Evolutionary conservation across 495 filamentous ascomycete species (phyloP), one percentile per base, ranked within the genome.

Genomic region (Chlorociboria aeruginascens): DNA sequence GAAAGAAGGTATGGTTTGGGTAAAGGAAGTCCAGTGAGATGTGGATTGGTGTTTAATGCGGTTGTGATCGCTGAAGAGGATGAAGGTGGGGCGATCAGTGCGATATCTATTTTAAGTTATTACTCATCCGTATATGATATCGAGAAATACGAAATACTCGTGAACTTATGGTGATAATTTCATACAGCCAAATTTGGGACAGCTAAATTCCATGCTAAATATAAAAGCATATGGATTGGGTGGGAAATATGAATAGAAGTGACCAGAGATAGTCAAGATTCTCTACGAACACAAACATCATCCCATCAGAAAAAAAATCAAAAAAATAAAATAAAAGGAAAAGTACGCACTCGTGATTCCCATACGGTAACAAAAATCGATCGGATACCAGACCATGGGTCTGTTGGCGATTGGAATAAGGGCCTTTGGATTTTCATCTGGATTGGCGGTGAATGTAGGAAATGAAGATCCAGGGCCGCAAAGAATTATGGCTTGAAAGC

Each of bases 371-470:
- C 88, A 94, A 68, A 85, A 96, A 51, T 95, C 87, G 39, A 98
- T 70, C 0, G 86, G 80, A 63, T 95, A 97, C 78, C 83, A 95
- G 32, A 98, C 76, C 92, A 97, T 95, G 0, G 90, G 90, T 47
- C 89, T 72, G 65, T 97, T 97, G 47, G 90, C 92, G 44, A 97
- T 83, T 7, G 89, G 88, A 25, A 97, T 69, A 8, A 98, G 76
- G 40, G 85, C 85, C 67, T 97, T 98, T 3, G 89, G 89, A 47
- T 82, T 81, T 57, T 94, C 86, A 62, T 90, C 83, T 4, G 89
- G 83, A 46, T 84, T 86, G 7, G 86, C 80, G 3, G 88, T 95
- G 65, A 97, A 95, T 0, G 93, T 95, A 33, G 83, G 85, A 46
- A 97, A 82, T 2, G 83, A 89, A 11, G 85, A 81, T 45, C 93